Conservation (phyloP, 768 basidiomycete genomes). For the Chiua virens region DNA sequence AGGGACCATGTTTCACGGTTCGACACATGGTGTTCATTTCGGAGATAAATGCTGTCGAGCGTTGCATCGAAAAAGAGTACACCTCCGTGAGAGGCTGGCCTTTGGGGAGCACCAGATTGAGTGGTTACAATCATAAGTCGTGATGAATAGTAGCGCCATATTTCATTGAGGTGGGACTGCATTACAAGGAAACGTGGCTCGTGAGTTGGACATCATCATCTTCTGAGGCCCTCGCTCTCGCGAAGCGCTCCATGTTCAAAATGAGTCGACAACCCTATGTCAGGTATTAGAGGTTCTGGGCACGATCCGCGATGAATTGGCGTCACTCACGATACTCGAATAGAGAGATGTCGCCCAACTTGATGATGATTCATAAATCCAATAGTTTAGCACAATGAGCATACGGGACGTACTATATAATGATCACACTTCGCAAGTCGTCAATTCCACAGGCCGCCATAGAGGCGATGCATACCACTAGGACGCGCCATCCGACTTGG, state of each 20-base stretch:
- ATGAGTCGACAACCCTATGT: constrained; percentile 23
- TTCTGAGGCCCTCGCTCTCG: neutral
- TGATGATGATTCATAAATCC: constrained; percentile 1
- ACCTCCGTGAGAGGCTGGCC: no score
- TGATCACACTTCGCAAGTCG: neutral
- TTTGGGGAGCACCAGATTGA: no score
- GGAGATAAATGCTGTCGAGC: no score
- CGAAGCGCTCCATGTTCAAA: constrained; percentile 23
- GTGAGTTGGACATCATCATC: constrained; percentile 13
- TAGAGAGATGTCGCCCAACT: constrained; percentile 17
- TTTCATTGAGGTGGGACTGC: neutral
- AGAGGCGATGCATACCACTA: neutral
- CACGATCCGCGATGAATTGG: neutral
- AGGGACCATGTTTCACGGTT: constrained; percentile 34
- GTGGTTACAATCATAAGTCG: no score
- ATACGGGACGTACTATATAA: constrained; percentile 5
- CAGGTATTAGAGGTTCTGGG: neutral
- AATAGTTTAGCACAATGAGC: neutral
- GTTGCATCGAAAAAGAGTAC: no score
- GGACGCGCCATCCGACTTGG: neutral
- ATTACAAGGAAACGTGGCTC: constrained; percentile 5
- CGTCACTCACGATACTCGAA: constrained; percentile 17
- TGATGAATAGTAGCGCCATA: no score
- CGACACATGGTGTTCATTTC: constrained; percentile 58
- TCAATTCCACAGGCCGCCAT: neutral